Evolutionary conservation across 2,329 filamentous ascomycete species (phyloP).

Genomic region (Diaporthe helianthi): DNA sequence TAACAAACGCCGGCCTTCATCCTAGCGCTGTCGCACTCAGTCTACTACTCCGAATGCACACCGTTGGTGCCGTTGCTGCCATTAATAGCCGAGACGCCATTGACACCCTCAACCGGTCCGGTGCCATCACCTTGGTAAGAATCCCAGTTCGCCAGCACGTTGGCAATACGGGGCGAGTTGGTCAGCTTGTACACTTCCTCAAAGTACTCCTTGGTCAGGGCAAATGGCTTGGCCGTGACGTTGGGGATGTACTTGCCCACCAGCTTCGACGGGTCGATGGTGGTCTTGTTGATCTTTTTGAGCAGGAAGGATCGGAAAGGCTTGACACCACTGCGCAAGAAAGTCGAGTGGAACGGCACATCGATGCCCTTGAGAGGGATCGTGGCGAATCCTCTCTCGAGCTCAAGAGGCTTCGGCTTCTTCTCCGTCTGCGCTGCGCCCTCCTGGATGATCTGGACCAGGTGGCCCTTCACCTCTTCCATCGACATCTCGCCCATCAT

Average conservation of each 20-base stretch:
- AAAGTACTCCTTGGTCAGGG: conserved; percentile 97
- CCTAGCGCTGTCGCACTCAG: neutral
- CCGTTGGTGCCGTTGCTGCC: conserved; percentile 28
- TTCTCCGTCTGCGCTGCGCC: conserved; percentile 85
- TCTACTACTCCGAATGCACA: conserved; percentile 28
- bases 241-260: conserved; percentile 99
- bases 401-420: conserved; percentile 87
- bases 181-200: conserved; percentile 97
- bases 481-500: conserved; percentile 86
- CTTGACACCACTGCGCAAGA: conserved; percentile 97
- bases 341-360: conserved; percentile 98
- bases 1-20: too few species aligned
- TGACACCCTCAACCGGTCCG: conserved; percentile 35
- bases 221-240: conserved; percentile 94
- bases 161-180: conserved; percentile 79
- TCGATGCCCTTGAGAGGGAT: conserved; percentile 98
- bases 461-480: conserved; percentile 88
- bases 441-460: conserved; percentile 89
- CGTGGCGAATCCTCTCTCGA: conserved; percentile 94
- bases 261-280: conserved; percentile 95
- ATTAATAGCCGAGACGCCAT: conserved; percentile 25
- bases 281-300: conserved; percentile 99
- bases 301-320: conserved; percentile 97
- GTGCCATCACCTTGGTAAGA: conserved; percentile 66
- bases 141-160: conserved; percentile 87